Base-by-base conservation (phyloP, 495 filamentous ascomycete species). In the Penicillium simplicissimum region DNA sequence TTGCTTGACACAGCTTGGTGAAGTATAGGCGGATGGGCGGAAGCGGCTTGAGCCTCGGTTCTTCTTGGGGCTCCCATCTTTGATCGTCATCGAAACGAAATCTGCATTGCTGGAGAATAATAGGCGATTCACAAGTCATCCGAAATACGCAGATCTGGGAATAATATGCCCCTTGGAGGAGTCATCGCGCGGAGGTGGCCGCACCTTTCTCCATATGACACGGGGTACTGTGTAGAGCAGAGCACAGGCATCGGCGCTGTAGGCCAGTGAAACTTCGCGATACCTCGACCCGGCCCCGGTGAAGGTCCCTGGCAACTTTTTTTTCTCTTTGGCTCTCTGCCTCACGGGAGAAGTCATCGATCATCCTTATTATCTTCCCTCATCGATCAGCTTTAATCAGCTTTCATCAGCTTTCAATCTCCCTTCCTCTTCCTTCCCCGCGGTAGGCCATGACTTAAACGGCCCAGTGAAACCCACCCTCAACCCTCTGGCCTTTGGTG, bases 181-280 rank as follows among this genome's bases (percentile, higher is more conserved):
- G 37, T 33, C 11, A 13, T 13, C 34, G 31, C 31, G 33, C 54
- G 51, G 48, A 54, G 54, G 17, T 25, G 35, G 42, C 45, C 56
- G 52, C 14, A 49, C 40, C 28, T 31, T 25, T 31, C 35, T 53
- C 55, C 58, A 59, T 62, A 63, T 69, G 58, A 62, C 60, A 56
- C 45, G 64, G 61, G 40, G 55, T 71, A 69, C 69, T 42, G 23
- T 45, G 69, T 71, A 71, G 60, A 59, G 59, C 42, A 63, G 59
- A 62, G 67, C 19, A 71, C 69, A 62, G 64, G 56, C 62, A 58
- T 69, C 69, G 69, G 62, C 59, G 63, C 35, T 38, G 54, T 56
- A 70, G 58, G 60, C 69, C 69, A 70, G 67, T 72, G 64, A 72
- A 54, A 70, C 45, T 45, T 64, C 59, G 59, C 58, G 49, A 61